Evolutionary conservation across 768 basidiomycete species (phyloP).

Genomic region (Psilocybe sp.): DNA sequence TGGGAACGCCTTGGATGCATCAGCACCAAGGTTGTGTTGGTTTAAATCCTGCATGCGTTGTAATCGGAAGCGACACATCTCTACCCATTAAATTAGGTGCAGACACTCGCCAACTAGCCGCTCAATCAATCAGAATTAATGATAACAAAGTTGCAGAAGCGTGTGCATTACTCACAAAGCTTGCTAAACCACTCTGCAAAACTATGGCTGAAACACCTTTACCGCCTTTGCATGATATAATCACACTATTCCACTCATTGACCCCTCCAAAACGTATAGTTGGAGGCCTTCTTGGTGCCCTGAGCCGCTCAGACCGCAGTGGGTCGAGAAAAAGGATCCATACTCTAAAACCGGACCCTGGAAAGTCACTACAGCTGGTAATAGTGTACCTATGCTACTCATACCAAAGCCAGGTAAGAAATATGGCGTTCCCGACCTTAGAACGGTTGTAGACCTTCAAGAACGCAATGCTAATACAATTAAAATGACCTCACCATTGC

Average conservation of each 20-base stretch:
- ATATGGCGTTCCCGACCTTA: conserved; percentile 12
- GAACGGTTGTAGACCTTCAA: conserved; percentile 33
- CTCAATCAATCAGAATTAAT: too few relatives aligned
- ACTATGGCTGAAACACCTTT: conserved; percentile 24
- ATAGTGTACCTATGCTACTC: conserved; percentile 32
- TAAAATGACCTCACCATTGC: conserved; percentile 34
- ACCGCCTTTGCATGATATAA: conserved; percentile 39
- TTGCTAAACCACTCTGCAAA: conserved; percentile 15
- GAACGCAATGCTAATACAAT: conserved; percentile 36
- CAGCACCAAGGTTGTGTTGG: conserved; percentile 27
- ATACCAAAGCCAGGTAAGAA: conserved; percentile 26
- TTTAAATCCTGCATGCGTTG: conserved; percentile 20
- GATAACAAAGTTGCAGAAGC: too few relatives aligned
- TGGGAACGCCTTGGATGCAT: conserved; percentile 31
- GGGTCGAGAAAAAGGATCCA: conserved; percentile 24
- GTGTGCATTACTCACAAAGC: too few relatives aligned
- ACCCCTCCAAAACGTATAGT: conserved; percentile 23
- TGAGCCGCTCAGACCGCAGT: conserved; percentile 28
- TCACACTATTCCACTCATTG: conserved; percentile 39
- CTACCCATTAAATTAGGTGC: conserved; percentile 17
- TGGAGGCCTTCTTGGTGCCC: conserved; percentile 36
- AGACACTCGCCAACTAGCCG: too few relatives aligned
- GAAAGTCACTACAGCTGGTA: conserved; percentile 28
- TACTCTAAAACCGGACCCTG: conserved; percentile 27
- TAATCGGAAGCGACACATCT: conserved; percentile 19